A percentile compares a stretch with the other conserved stretches of the same genome.
Conservation (phyloP, 352 stramenopile species). For the Globisporangium emineosum region DNA sequence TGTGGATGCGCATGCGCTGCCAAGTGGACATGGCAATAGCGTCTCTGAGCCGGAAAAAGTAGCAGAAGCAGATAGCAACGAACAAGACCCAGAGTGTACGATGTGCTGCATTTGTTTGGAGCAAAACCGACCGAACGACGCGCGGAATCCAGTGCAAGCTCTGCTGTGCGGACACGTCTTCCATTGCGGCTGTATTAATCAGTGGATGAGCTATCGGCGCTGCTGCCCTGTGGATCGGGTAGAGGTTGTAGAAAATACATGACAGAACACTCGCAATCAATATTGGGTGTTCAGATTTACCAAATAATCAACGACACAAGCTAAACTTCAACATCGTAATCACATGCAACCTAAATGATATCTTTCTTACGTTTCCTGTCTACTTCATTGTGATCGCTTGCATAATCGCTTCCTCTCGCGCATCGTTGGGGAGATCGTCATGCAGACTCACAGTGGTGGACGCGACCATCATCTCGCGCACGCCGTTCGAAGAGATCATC, state of each 20-base stretch:
- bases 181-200: conserved; percentile 26
- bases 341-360: background rate
- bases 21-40: background rate
- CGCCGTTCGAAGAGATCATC: conserved; percentile 48
- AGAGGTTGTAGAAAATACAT: background rate
- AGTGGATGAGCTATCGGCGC: conserved; percentile 24
- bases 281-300: too few species aligned
- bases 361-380: background rate
- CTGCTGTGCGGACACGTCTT: conserved; percentile 33
- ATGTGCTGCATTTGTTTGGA: conserved; percentile 34
- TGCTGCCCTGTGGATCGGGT: conserved; percentile 35
- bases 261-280: too few species aligned
- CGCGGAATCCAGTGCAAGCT: conserved; percentile 3
- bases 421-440: conserved; percentile 33
- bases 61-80: background rate
- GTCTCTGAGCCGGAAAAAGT: background rate
- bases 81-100: background rate
- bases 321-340: background rate
- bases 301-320: background rate
- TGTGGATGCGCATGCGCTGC: background rate
- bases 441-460: conserved; percentile 9
- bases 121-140: background rate
- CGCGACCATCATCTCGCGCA: conserved; percentile 41
- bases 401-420: conserved; percentile 46
- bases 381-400: conserved; percentile 37